Percentiles rank a stretch among this genome's conserved stretches.
Conservation (phyloP, 257 asterid species). For the Cordia subcordata region DNA sequence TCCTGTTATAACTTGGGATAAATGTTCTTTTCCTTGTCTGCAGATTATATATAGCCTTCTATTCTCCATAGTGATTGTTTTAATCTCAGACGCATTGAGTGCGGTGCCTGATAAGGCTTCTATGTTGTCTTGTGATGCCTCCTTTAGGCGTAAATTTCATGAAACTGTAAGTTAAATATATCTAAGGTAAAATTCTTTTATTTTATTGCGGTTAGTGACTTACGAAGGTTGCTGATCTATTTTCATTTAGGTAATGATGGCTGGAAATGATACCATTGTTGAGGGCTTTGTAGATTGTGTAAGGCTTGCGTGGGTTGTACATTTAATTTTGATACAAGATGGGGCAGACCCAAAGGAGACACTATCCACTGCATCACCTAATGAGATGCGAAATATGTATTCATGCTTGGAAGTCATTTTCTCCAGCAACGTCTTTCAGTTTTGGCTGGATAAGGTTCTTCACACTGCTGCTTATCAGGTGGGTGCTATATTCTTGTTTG, state of each 20-base stretch:
- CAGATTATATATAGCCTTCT: conserved; percentile 89
- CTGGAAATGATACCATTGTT: conserved; percentile 62
- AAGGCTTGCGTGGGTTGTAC: conserved; percentile 91
- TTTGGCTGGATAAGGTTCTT: conserved; percentile 82
- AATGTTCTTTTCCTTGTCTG: conserved; percentile 21
- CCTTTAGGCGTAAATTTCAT: conserved; percentile 77
- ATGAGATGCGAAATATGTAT: conserved; percentile 41
- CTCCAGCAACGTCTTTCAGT: conserved; percentile 78
- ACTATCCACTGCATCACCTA: conserved; percentile 39
- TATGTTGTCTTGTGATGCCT: conserved; percentile 63
- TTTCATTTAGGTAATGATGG: conserved; percentile 65
- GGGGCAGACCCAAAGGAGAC: conserved; percentile 56
- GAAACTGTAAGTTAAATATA: conserved; percentile 62
- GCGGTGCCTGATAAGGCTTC: conserved; percentile 55
- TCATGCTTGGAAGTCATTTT: conserved; percentile 76
- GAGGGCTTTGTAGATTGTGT: conserved; percentile 89
- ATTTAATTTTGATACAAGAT: conserved; percentile 71
- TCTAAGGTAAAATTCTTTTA: conserved; percentile 44
- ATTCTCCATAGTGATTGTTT: conserved; percentile 76
- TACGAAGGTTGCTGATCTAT: background rate
- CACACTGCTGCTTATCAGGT: conserved; percentile 92
- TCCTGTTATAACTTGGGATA: conserved; percentile 6
- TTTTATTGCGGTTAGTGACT: background rate
- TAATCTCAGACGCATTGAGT: conserved; percentile 90
- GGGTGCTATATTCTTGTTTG: conserved; percentile 8